phyloP scores from a whole-genome alignment of 495 filamentous ascomycete genomes.

The Trichoderma erinaceum region DNA sequence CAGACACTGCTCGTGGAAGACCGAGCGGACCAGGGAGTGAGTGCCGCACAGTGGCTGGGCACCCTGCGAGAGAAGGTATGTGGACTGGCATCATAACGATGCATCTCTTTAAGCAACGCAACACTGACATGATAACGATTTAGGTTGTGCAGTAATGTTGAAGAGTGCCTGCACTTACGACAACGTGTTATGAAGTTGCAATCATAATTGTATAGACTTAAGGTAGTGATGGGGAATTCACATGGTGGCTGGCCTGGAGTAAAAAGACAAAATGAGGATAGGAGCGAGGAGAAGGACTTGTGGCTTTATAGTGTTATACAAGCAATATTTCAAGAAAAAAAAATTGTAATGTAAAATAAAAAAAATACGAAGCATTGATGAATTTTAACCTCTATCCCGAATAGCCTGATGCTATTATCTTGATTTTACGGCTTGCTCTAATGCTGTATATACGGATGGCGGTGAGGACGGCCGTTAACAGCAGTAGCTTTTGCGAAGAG shows the following conservation, averaged over 20 bases:
- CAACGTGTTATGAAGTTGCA: not conserved
- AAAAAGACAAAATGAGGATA: not conserved
- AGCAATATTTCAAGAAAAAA: not conserved
- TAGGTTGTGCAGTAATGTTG: constrained; percentile 13
- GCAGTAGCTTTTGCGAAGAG: not conserved
- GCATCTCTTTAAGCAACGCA: not conserved
- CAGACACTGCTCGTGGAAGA: constrained; percentile 95
- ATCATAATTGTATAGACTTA: constrained; percentile 23
- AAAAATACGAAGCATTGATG: not conserved
- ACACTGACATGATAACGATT: not conserved
- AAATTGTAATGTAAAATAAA: not conserved
- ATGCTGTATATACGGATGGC: not conserved
- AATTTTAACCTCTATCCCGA: not conserved
- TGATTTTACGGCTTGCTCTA: not conserved
- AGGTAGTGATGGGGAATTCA: not conserved
- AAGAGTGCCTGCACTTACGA: not conserved
- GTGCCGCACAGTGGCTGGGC: constrained; percentile 89
- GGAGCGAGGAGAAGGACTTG: not conserved
- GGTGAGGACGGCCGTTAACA: not conserved
- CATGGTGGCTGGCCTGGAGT: not conserved
- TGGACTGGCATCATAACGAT: constrained; percentile 22
- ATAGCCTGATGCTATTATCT: not conserved
- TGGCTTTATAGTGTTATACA: not conserved
- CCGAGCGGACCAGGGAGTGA: constrained; percentile 86
- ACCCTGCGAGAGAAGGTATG: constrained; percentile 92